These are phyloP conservation scores for Daldinia concentrica DNA, from an alignment of 495 filamentous ascomycete species.

Conservation along the genomic window DNA sequence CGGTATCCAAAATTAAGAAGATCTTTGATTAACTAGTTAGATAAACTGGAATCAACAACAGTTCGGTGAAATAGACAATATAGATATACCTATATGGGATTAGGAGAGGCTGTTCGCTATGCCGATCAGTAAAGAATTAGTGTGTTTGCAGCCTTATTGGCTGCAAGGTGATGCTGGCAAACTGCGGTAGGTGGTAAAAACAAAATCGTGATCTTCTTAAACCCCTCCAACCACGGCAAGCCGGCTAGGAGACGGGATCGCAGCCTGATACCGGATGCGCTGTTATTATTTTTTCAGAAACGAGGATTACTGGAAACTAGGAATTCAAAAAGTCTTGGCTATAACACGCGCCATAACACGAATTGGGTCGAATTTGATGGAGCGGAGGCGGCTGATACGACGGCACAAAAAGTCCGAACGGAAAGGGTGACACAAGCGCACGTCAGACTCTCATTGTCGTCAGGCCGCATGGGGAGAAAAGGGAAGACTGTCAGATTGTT, in stretches of 20 bases:
- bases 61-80: conserved; percentile 19
- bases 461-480: not conserved
- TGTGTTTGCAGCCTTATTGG: conserved; percentile 25
- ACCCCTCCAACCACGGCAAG: conserved; percentile 23
- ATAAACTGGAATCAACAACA: conserved; percentile 8
- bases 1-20: conserved; percentile 14
- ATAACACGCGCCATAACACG: conserved; percentile 33
- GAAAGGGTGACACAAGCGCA: not conserved
- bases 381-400: conserved; percentile 32
- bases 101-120: conserved; percentile 23
- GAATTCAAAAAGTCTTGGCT: conserved; percentile 36
- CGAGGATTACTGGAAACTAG: conserved; percentile 11
- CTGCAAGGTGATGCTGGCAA: conserved; percentile 16
- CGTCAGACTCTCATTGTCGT: conserved; percentile 2
- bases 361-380: conserved; percentile 21
- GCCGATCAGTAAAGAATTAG: conserved; percentile 23
- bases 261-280: conserved; percentile 33
- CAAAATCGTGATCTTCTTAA: conserved; percentile 35
- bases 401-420: not conserved
- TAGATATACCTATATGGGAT: conserved; percentile 26
- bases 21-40: conserved; percentile 7
- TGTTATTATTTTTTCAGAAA: not conserved
- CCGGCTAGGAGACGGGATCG: conserved; percentile 17
- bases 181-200: conserved; percentile 23
- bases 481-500: not conserved